Evolutionary conservation across 495 filamentous ascomycete genomes (phyloP), one percentile per base, ranked within the genome.

Genomic region (Penicillium robsamsonii): DNA sequence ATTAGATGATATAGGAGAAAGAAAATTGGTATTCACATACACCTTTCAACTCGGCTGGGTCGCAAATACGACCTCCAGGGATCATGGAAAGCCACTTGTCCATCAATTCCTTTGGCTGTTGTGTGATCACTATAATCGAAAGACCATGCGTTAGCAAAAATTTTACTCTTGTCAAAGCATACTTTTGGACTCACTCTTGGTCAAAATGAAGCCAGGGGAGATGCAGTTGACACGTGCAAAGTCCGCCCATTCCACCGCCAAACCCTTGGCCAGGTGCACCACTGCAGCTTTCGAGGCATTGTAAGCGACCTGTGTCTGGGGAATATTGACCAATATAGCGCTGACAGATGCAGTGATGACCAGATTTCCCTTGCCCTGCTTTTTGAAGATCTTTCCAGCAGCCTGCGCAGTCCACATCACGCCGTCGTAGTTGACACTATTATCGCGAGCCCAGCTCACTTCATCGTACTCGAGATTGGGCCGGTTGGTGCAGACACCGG

Each of bases 201-300:
- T 94, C 31, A 79, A 80, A 58, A 92, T 91, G 66, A 92, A 95
- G 9, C 91, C 90, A 6, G 90, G 91, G 5, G 84, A 89, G n/a
- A 95, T 71, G 24, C 80, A 80, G 69, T 95, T 95, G 38, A 79
- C 86, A 18, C 91, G 79, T 8, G 90, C 90, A 61, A 90, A 92
- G 17, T 81, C 82, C 8, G 85, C 81, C 88, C 89, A 93, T 66
- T 95, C 90, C n/a, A 92, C 80, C 2, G 90, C 90, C 5, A 95
- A 74, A 29, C 84, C 86, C 66, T 76, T 82, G 68, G 78, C 87
- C 18, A 91, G 73, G 55, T 94, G 90, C 35, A 87, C 85, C 13
- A 91, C 79, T 3, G 84, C 90, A 7, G 90, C 90, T 74, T 95
- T 95, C 43, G 86, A 86, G 4, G 87, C 85, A 67, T 95, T 95